Base-by-base conservation (phyloP, 139 green algal species). In the Desmodesmus armatus region DNA sequence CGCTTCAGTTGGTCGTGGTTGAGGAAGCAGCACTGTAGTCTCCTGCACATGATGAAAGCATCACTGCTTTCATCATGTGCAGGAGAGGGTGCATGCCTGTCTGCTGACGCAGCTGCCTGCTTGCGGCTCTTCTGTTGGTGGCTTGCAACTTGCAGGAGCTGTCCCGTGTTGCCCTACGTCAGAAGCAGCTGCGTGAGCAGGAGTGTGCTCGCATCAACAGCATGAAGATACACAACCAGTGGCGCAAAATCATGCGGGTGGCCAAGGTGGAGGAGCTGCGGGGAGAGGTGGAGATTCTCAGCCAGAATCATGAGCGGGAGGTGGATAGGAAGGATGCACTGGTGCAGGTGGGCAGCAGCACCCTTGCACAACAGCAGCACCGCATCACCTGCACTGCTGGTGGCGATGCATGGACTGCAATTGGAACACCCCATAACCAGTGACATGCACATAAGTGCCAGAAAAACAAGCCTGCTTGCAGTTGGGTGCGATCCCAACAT, bases 201-300 rank as follows among this genome's bases (percentile, higher is more conserved):
- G 73, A 83, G 31, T 94, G 94, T 82, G 91, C 92, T 0, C 89
- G 92, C 76, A 84, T 96, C 58, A 96, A 97, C 84, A 84, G 78
- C 35, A 92, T 95, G 51, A 98, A 96, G 83, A 96, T 98, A 55
- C 93, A 98, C 87, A 96, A 94, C 67, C 92, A 97, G 70, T 98
- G 95, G 95, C 91, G 94, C 67, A 94, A 96, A 82, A 95, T 97
- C 74, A 97, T 96, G 93, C 93, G 95, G 35, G 91, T 94, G 90
- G 92, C 94, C 37, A 98, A 98, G 87, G 92, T 90, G 33, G 94
- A 97, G 84, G 95, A 97, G 78, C 93, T 98, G 77, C 90, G 92
- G 21, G 70, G 87, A 19, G 91, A 96, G 33, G 94, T 97, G 47
- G 93, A 97, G 87, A 92, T 97, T 43, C 88, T 98, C 41, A 90